Evolutionary conservation across 2,329 filamentous ascomycete species (phyloP), one percentile per base, ranked within the genome.

Genomic region (Hirsutella rhossiliensis): DNA sequence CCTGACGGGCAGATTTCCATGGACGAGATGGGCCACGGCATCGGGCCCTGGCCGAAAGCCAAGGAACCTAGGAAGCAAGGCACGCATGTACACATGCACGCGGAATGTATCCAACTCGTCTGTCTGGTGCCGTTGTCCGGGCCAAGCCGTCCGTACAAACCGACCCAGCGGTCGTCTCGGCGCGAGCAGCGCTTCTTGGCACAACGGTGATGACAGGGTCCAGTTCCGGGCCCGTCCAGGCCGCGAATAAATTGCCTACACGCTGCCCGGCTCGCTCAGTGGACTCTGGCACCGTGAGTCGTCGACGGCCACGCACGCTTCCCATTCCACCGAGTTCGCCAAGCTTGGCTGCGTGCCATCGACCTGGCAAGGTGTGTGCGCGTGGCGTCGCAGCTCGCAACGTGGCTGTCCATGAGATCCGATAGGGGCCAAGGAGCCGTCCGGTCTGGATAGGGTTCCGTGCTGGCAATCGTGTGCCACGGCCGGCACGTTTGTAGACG

Each of bases 351-450:
- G 43, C 31, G 38, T 38, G 38, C 34, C 41, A 30, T 43, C n/a
- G 8, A 43, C 36, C 37, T 23, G 37, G 12, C 37, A 19, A 23
- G 11, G n/a, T 17, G 23, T 7, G 18, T 4, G 37, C 37, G 17
- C 37, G 37, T 38, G 37, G 37, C 37, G 41, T 34, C 34, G 34
- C 34, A 37, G 23, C 27, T 15, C 27, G 41, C 41, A 17, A 43
- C 34, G 23, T 43, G 32, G 41, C 41, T 20, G 17, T 43, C 32
- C 28, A 39, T 17, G 28, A n/a, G 27, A 42, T 43, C 42, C 42
- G 42, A 43, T 43, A 44, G 43, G 43, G 19, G 36, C 27, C 37
- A 15, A 17, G 28, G 38, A 29, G 34, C 43, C 43, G 37, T n/a
- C 43, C 38, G 38, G 43, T 30, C 30, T 29, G 28, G 37, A 40